phyloP scores from a whole-genome alignment of 306 rosid species.

The Alnus glutinosa region DNA sequence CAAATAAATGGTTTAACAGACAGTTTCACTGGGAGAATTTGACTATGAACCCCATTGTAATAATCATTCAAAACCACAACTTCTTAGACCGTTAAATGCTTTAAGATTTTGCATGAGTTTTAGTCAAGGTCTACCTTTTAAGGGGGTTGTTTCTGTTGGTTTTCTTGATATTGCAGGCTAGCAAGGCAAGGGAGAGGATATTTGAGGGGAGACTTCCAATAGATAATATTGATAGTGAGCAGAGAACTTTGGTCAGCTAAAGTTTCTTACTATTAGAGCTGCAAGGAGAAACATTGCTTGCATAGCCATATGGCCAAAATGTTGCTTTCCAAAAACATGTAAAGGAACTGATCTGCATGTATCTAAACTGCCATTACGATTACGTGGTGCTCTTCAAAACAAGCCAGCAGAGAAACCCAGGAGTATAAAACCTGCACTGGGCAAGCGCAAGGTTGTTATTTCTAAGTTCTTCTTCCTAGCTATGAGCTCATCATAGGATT shows the following conservation, averaged over 20 bases:
- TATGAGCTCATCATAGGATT: background rate
- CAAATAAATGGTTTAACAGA: background rate
- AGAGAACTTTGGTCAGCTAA: background rate
- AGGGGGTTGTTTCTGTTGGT: background rate
- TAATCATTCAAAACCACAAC: background rate
- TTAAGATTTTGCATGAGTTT: background rate
- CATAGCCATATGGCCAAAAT: background rate
- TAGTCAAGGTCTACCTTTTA: no score
- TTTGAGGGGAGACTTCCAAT: constrained; percentile 32
- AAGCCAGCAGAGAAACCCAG: background rate
- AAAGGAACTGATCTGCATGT: background rate
- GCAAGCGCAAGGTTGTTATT: background rate
- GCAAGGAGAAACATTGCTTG: background rate
- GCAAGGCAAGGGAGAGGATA: constrained; percentile 51
- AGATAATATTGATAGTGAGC: constrained; percentile 30
- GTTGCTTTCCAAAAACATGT: background rate
- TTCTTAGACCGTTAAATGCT: background rate
- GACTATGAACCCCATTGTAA: background rate
- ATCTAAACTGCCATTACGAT: background rate
- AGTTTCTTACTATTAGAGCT: background rate
- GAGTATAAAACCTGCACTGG: background rate
- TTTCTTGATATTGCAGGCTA: constrained; percentile 52
- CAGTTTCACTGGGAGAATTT: background rate
- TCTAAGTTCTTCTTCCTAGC: background rate
- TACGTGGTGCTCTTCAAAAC: background rate